These are phyloP conservation scores for Hypomontagnella monticulosa DNA, from an alignment of 495 filamentous ascomycete species.

Conservation along the genomic window DNA sequence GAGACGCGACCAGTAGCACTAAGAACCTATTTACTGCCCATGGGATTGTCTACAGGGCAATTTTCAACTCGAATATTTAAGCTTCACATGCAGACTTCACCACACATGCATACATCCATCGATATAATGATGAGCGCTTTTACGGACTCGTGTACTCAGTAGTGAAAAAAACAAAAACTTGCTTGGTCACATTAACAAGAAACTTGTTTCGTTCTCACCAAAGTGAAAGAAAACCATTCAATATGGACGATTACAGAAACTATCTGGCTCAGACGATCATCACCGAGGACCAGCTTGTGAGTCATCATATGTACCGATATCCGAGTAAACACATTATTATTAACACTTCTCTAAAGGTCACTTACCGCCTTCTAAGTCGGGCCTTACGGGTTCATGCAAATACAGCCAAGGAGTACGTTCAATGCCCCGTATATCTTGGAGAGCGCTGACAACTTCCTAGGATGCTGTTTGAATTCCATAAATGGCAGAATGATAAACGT, in stretches of 20 bases:
- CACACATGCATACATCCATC: too few species aligned
- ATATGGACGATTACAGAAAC: conserved; percentile 69
- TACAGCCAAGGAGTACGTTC: conserved; percentile 74
- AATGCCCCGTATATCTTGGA: conserved; percentile 12
- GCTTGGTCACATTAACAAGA: neutral
- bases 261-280: conserved; percentile 81
- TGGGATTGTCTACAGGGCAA: neutral
- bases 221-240: neutral
- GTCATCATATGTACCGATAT: conserved; percentile 40
- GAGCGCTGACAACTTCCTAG: conserved; percentile 51
- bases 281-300: conserved; percentile 77
- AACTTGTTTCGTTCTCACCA: neutral
- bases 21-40: too few species aligned
- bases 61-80: conserved; percentile 3
- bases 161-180: too few species aligned
- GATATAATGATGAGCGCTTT: too few species aligned
- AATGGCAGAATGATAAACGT: conserved; percentile 78
- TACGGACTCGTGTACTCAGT: too few species aligned
- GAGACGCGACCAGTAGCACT: conserved; percentile 32
- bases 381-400: conserved; percentile 84
- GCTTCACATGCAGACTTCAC: neutral
- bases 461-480: conserved; percentile 91
- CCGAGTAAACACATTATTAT: neutral
- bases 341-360: conserved; percentile 66
- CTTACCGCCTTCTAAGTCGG: conserved; percentile 83